Evolutionary conservation across 1,139 yeast species (phyloP).

Genomic region (Saccharomyces pastorianus): DNA sequence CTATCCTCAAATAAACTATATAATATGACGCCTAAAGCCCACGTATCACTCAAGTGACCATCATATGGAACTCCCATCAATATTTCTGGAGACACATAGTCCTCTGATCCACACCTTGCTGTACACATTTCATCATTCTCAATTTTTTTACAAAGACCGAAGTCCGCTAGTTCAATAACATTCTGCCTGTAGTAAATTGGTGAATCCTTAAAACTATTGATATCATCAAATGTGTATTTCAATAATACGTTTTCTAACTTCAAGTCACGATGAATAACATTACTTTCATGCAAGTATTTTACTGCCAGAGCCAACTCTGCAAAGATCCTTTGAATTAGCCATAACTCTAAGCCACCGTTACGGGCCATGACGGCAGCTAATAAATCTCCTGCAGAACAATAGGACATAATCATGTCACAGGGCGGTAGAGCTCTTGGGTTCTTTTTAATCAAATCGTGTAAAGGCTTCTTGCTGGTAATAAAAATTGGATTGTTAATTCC

Average conservation of each 20-base stretch:
- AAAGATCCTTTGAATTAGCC: conserved; percentile 51
- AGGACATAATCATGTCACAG: conserved; percentile 57
- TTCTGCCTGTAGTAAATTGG: conserved; percentile 11
- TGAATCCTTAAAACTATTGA: conserved; percentile 23
- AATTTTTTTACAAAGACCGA: conserved; percentile 73
- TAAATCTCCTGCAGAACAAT: conserved; percentile 77
- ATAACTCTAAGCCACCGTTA: conserved; percentile 36
- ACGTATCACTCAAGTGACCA: conserved; percentile 84
- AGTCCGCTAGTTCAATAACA: conserved; percentile 67
- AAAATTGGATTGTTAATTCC: conserved; percentile 31
- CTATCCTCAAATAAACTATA: conserved; percentile 77
- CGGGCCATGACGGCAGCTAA: conserved; percentile 47
- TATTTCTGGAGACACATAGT: conserved; percentile 89
- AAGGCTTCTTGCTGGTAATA: conserved; percentile 21
- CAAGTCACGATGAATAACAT: conserved; percentile 78
- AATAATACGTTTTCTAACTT: conserved; percentile 37
- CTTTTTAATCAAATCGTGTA: conserved; percentile 14
- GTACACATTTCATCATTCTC: conserved; percentile 49
- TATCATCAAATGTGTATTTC: conserved; percentile 31
- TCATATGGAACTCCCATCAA: conserved; percentile 84
- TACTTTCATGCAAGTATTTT: conserved; percentile 55
- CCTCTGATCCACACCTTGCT: conserved; percentile 93
- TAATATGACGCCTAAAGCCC: conserved; percentile 90
- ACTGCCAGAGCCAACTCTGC: conserved; percentile 65
- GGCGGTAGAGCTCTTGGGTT: conserved; percentile 23